Percentiles rank a stretch among this genome's conserved stretches.
Evolutionary conservation across 257 asterid species (phyloP).

Genomic region (Coffea canephora): DNA sequence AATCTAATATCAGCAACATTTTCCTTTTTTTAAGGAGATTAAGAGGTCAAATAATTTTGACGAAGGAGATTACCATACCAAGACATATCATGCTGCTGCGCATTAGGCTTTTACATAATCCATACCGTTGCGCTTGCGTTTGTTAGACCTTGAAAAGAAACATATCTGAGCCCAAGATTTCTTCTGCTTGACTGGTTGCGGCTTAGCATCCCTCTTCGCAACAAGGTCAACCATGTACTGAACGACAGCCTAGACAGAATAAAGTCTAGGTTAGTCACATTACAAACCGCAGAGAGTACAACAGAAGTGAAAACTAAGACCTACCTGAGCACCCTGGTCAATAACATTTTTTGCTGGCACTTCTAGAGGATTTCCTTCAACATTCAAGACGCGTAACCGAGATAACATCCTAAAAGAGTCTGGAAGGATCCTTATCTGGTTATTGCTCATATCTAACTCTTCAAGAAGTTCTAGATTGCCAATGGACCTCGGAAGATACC

Average conservation of each 20-base stretch:
- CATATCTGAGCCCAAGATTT: constrained; percentile 76
- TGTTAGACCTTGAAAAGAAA: constrained; percentile 73
- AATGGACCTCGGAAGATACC: constrained; percentile 69
- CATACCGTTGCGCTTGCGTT: constrained; percentile 62
- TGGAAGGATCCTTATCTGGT: constrained; percentile 73
- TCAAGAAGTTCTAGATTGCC: constrained; percentile 86
- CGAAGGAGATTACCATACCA: constrained; percentile 31
- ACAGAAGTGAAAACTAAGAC: not conserved
- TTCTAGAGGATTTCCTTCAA: constrained; percentile 79
- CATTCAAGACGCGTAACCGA: constrained; percentile 48
- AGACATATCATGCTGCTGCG: constrained; percentile 12
- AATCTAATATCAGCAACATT: not conserved
- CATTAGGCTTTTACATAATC: constrained; percentile 41
- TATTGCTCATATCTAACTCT: constrained; percentile 82
- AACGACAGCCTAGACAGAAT: constrained; percentile 61
- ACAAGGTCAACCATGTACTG: constrained; percentile 68
- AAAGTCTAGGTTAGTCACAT: constrained; percentile 20
- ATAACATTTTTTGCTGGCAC: constrained; percentile 57
- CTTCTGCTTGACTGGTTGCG: constrained; percentile 61
- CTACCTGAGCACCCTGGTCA: constrained; percentile 74
- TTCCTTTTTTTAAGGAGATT: not conserved
- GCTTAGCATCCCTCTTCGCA: constrained; percentile 61
- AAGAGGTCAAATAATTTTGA: not conserved
- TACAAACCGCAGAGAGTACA: not conserved
- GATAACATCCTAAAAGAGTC: constrained; percentile 80